Base-by-base conservation (phyloP, 192 early-diverging fungal species). In the Coemansia sp. region DNA sequence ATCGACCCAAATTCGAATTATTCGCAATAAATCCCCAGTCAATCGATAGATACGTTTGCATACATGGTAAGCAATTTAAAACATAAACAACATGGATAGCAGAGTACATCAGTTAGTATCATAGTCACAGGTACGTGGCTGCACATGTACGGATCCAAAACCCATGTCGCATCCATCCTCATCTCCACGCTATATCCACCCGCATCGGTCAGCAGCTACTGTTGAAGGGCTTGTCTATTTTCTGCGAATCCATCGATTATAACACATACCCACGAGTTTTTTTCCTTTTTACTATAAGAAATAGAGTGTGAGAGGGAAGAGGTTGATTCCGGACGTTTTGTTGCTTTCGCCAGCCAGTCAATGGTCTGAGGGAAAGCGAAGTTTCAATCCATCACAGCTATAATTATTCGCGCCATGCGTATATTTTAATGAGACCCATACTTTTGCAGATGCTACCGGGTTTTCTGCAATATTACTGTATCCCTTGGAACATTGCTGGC, bases 261-360 rank as follows among this genome's bases (percentile, higher is more conserved):
- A 6, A n/a, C n/a, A 59, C 57, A 19, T 59, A 59, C 57, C 57
- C 57, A 40, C 57, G 39, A 53, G 21, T 10, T 53, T 5, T 59
- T 59, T 39, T 59, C 16, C 37, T 59, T 59, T 56, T 32, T 32
- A 32, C 32, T 18, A 9, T 38, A 40, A 9, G 12, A 59, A 59
- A 59, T 40, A 59, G 32, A 59, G 32, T 39, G 57, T 19, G 57
- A 59, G 37, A 41, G 39, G 52, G 21, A 53, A 53, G n/a, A 59
- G 37, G 56, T 11, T 48, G 47, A n/a, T 15, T 15, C n/a, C 47
- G 3, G 5, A 48, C 47, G 47, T 48, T 48, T 48, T 11, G 47
- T 48, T 48, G 47, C 3, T 3, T 4, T 1, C 47, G n/a, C 11
- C 47, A 48, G 47, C 47, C 32, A 32, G 32, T 32, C 32, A 32